Evolutionary conservation across 306 rosid species (phyloP), one percentile per base, ranked within the genome.

Genomic region (Cicer pinnatifidum): DNA sequence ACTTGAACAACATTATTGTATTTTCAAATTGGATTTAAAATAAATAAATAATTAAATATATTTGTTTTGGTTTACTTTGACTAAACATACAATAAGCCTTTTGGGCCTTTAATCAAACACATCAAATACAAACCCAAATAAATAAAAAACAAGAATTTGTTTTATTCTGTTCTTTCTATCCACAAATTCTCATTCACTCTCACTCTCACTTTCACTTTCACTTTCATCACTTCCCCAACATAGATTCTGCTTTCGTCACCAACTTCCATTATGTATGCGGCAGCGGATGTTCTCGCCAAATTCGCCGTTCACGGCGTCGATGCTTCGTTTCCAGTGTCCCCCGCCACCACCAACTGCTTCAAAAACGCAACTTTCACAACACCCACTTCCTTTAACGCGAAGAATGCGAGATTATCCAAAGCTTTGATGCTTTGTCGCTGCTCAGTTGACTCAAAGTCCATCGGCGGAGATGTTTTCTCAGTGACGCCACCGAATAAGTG

Each of bases 401-500:
- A 37, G 20, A 53, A 38, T 7, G 13, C 52, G 52, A 83, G 62
- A 45, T 10, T 62, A 8, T 7, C 63, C 1, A 80, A 69, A 57
- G 43, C 64, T 56, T 41, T 69, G 37, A 56, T 39, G 6, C 73
- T 11, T 8, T 67, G 66, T 16, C 50, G 87, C 6, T 66, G 83
- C 72, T 79, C 63, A 33, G 76, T 83, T 62, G 89, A 81, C 67
- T 84, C 85, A 20, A 82, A 78, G 75, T 46, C 93, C 1, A 81
- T 80, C 8, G 81, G 84, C 6, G 88, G 39, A 15, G 90, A 81
- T 20, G 78, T 83, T 59, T 94, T 94, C 83, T 89, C 97, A 0
- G 86, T 91, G 8, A 89, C 96, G 0, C 86, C 91, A 11, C 82
- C 97, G 0, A 75, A 78, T 40, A 84, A 83, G 81, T 80, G 68